Conservation (phyloP, 2,329 filamentous ascomycete species). For the Penicillium sp. region DNA sequence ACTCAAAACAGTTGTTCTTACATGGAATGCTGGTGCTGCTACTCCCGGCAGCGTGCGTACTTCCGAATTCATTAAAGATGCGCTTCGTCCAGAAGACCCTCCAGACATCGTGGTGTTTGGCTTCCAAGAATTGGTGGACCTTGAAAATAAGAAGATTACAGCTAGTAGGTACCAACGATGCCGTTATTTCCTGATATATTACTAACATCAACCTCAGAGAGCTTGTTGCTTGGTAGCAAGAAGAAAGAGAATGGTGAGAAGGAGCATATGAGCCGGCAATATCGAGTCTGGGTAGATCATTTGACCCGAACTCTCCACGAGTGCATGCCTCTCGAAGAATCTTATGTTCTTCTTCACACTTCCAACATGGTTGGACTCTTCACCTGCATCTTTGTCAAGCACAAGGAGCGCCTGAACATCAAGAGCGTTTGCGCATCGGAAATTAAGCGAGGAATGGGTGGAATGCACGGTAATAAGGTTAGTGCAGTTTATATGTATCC, state of each 20-base stretch:
- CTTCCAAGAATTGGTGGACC: constrained; percentile 96
- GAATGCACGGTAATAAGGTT: constrained; percentile 89
- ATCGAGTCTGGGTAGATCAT: constrained; percentile 94
- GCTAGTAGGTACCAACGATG: constrained; percentile 63
- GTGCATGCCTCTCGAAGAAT: constrained; percentile 71
- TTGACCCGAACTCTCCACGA: constrained; percentile 80
- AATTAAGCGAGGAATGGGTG: constrained; percentile 95
- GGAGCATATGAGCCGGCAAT: constrained; percentile 95
- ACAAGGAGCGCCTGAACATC: constrained; percentile 73
- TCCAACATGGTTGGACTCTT: constrained; percentile 91
- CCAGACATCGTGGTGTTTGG: constrained; percentile 94
- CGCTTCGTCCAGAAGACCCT: constrained; percentile 72
- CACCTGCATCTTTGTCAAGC: constrained; percentile 91
- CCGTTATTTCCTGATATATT: neutral
- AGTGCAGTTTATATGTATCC: constrained; percentile 4
- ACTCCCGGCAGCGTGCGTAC: constrained; percentile 85
- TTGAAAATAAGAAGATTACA: constrained; percentile 95
- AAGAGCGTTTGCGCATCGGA: constrained; percentile 76
- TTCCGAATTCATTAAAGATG: constrained; percentile 74
- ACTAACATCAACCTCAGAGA: constrained; percentile 52
- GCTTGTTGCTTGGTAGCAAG: constrained; percentile 75
- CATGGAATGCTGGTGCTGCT: constrained; percentile 96
- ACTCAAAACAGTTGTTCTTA: constrained; percentile 77
- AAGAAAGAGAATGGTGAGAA: constrained; percentile 78
- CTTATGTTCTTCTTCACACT: constrained; percentile 85